These are phyloP conservation scores for Punica granatum DNA, from an alignment of 345 rosid species.

Conservation along the genomic window DNA sequence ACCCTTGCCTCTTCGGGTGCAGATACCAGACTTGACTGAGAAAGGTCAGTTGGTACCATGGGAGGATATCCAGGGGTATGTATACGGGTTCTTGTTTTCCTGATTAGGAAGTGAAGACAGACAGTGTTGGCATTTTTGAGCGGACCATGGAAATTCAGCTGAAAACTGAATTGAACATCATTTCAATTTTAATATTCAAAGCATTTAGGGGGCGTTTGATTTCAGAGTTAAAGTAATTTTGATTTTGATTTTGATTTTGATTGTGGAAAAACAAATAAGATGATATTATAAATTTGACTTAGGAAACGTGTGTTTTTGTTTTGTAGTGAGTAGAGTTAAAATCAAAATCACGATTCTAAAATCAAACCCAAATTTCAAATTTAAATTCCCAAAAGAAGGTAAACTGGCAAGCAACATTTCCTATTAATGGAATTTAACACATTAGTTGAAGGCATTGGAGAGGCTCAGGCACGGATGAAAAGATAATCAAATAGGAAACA, in stretches of 20 bases:
- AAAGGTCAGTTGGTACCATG: slow-evolving; percentile 58
- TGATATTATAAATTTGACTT: no score
- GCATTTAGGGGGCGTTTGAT: no score
- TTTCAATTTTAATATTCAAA: background rate
- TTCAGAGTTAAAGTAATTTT: no score
- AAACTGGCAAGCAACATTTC: background rate
- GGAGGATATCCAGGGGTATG: slow-evolving; percentile 82
- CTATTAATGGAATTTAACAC: background rate
- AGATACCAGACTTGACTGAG: slow-evolving; percentile 39
- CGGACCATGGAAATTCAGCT: background rate
- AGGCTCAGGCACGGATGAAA: background rate
- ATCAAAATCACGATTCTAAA: no score
- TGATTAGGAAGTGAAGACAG: slow-evolving; percentile 17
- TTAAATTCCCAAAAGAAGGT: background rate
- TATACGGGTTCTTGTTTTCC: slow-evolving; percentile 93
- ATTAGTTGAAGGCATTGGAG: background rate
- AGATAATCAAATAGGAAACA: background rate
- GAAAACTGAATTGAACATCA: background rate
- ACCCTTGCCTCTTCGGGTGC: slow-evolving; percentile 57
- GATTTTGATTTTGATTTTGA: no score
- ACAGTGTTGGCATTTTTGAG: background rate
- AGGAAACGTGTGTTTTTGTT: no score
- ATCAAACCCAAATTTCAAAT: background rate
- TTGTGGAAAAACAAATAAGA: no score
- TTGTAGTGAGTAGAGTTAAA: no score